phyloP scores from a whole-genome alignment of 2,329 filamentous ascomycete genomes.

The Xylariales sp. region DNA sequence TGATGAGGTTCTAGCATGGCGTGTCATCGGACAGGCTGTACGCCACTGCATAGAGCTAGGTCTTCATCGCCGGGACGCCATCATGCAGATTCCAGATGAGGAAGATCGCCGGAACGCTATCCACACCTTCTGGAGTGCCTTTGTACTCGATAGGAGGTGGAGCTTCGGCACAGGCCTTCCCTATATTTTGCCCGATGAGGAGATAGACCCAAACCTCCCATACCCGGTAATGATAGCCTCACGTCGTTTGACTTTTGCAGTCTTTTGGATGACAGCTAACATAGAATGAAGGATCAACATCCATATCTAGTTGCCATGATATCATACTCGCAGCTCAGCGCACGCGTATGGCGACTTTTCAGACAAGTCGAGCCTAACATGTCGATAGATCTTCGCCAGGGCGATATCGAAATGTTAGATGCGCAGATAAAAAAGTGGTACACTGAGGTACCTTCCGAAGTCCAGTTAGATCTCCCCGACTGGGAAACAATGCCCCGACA shows the following conservation, averaged over 20 bases:
- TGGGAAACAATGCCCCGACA: constrained; percentile 39
- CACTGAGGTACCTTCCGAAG: constrained; percentile 61
- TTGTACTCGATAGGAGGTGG: constrained; percentile 82
- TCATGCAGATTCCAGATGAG: constrained; percentile 65
- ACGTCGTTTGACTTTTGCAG: too few relatives aligned
- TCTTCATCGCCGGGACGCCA: constrained; percentile 72
- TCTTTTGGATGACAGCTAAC: too few relatives aligned
- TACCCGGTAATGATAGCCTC: constrained; percentile 78
- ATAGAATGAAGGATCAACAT: constrained; percentile 43
- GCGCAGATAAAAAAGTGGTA: constrained; percentile 87
- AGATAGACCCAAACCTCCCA: constrained; percentile 76
- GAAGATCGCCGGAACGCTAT: constrained; percentile 64
- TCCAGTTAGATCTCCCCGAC: constrained; percentile 48
- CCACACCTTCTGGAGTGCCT: constrained; percentile 81
- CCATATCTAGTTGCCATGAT: constrained; percentile 84
- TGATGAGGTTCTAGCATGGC: constrained; percentile 82
- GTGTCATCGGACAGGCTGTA: constrained; percentile 77
- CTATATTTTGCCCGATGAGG: constrained; percentile 78
- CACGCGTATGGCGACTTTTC: constrained; percentile 82
- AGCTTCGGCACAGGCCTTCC: constrained; percentile 86
- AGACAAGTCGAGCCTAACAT: constrained; percentile 60
- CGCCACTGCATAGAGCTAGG: constrained; percentile 78
- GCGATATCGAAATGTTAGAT: constrained; percentile 77
- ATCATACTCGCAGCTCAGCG: constrained; percentile 74
- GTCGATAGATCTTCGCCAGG: constrained; percentile 61